Conservation (phyloP, 2,329 filamentous ascomycete genomes). For the Penicillium paneum region DNA sequence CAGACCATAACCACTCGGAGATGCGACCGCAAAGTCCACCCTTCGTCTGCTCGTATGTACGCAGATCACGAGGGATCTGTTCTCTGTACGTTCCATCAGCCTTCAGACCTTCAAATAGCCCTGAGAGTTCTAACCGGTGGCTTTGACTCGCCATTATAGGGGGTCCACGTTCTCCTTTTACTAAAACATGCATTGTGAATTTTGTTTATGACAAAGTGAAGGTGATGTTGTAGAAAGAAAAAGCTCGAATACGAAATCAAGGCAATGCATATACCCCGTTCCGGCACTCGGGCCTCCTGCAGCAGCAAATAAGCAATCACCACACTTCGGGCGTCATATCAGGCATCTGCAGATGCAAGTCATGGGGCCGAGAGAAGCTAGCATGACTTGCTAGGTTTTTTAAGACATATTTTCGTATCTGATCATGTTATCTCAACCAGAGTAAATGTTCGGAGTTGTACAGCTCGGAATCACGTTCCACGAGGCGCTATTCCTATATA, state of each 20-base stretch:
- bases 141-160: background rate
- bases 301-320: background rate
- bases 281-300: background rate
- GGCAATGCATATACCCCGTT: background rate
- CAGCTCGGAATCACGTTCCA: background rate
- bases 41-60: background rate
- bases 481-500: background rate
- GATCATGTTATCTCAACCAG: background rate
- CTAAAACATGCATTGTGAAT: background rate
- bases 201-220: background rate
- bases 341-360: background rate
- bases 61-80: background rate
- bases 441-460: background rate
- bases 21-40: slow-evolving; percentile 15
- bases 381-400: too few relatives aligned
- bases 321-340: background rate
- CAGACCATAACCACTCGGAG: slow-evolving; percentile 24
- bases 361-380: background rate
- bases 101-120: background rate
- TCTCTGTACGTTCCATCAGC: background rate
- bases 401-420: too few relatives aligned
- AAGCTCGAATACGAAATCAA: background rate
- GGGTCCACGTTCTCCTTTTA: background rate
- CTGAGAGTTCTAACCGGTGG: background rate
- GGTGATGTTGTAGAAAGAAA: background rate